Evolutionary conservation across 495 filamentous ascomycete species (phyloP).

Genomic region (Aspergillus conjunctus): DNA sequence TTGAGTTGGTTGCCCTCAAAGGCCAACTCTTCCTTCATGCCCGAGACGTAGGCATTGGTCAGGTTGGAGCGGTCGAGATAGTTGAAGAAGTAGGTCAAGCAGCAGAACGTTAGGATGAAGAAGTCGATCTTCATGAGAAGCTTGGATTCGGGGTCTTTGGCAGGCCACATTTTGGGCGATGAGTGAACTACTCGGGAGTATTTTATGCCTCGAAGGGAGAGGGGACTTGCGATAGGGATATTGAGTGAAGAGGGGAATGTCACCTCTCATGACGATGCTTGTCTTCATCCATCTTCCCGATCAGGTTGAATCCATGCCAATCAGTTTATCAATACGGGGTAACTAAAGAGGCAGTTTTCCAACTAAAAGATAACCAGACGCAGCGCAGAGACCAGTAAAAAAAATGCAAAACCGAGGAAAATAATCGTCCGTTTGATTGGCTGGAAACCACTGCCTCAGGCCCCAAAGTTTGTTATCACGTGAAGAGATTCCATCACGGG

Average conservation of each 20-base stretch:
- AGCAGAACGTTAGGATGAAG: slow-evolving; percentile 68
- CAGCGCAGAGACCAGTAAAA: no score
- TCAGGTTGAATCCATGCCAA: background rate
- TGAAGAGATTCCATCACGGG: no score
- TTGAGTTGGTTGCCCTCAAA: slow-evolving; percentile 61
- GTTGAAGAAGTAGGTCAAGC: slow-evolving; percentile 57
- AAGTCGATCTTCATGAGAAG: slow-evolving; percentile 48
- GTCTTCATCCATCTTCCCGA: background rate
- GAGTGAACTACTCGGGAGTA: no score
- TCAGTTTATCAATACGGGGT: background rate
- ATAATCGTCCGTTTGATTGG: no score
- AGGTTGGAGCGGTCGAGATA: slow-evolving; percentile 61
- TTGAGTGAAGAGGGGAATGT: background rate
- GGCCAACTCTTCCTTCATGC: slow-evolving; percentile 64
- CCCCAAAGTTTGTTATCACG: no score
- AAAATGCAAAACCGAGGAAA: no score
- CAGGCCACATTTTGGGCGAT: slow-evolving; percentile 18
- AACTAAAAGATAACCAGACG: no score
- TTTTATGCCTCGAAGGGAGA: background rate
- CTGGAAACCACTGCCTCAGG: no score
- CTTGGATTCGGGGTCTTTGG: slow-evolving; percentile 21
- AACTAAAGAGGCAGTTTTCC: background rate
- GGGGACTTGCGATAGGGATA: background rate
- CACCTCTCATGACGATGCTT: background rate
- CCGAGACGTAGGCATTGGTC: slow-evolving; percentile 64